Conservation (phyloP, 495 filamentous ascomycete genomes). For the Neurospora discreta region DNA sequence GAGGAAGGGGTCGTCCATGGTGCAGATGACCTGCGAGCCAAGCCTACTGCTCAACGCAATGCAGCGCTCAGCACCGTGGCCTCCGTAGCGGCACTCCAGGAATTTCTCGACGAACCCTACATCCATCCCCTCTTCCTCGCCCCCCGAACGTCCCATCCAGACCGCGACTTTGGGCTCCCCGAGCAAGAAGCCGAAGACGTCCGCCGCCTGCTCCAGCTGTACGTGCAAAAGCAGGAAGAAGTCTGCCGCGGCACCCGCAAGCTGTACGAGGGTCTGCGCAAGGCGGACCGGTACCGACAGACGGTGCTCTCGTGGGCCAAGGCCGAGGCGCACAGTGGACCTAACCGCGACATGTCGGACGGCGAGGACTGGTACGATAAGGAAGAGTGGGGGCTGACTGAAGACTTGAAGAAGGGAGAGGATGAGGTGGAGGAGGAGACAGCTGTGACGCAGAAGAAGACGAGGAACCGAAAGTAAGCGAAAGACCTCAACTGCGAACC, state of each 20-base stretch:
- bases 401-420: constrained; percentile 80
- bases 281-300: constrained; percentile 66
- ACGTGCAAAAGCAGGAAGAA: constrained; percentile 94
- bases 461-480: constrained; percentile 46
- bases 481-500: background rate
- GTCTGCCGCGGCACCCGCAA: constrained; percentile 69
- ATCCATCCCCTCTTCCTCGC: constrained; percentile 83
- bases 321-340: constrained; percentile 78
- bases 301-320: constrained; percentile 74
- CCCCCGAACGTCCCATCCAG: constrained; percentile 55
- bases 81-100: constrained; percentile 22
- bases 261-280: constrained; percentile 63
- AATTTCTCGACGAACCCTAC: constrained; percentile 35
- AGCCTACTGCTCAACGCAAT: background rate
- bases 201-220: constrained; percentile 67
- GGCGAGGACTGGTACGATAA: constrained; percentile 95
- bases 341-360: constrained; percentile 61
- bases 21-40: background rate
- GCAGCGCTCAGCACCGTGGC: constrained; percentile 19
- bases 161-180: constrained; percentile 71
- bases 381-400: constrained; percentile 75
- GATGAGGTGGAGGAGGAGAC: constrained; percentile 84
- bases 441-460: constrained; percentile 62
- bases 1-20: background rate
- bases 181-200: constrained; percentile 79